phyloP scores from a whole-genome alignment of 148 eudicot genomes.

The Fallopia convolvulus region DNA sequence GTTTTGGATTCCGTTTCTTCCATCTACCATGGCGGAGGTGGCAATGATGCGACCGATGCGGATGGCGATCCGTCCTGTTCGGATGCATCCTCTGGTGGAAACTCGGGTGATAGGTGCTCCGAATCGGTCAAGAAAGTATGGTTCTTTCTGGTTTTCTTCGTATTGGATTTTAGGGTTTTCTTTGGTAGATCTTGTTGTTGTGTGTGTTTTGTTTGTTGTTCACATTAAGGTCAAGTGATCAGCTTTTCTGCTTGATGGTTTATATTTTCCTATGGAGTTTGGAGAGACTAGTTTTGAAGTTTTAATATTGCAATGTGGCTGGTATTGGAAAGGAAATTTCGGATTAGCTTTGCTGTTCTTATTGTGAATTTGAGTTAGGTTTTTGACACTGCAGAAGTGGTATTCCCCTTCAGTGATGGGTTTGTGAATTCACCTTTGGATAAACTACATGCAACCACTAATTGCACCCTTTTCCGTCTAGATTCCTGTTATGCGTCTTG shows the following conservation, averaged over 20 bases:
- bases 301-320: neutral
- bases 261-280: neutral
- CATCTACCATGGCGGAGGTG: constrained; percentile 30
- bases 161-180: neutral
- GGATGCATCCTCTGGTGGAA: constrained; percentile 7
- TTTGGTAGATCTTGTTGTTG: neutral
- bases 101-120: neutral
- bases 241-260: neutral
- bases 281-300: neutral
- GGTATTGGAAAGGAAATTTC: neutral
- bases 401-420: neutral
- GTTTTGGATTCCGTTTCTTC: constrained; percentile 62
- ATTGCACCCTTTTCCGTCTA: neutral
- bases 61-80: constrained; percentile 12
- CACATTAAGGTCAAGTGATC: neutral
- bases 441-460: neutral
- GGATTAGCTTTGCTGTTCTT: neutral
- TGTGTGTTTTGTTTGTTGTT: neutral
- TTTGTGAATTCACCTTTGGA: neutral
- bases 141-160: constrained; percentile 5
- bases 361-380: neutral
- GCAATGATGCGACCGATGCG: neutral
- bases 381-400: neutral
- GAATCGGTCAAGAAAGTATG: constrained; percentile 21
- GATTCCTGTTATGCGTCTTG: too few relatives aligned